phyloP scores from a whole-genome alignment of 108 stramenopile genomes.

The Cyclostephanos tholiformis region DNA sequence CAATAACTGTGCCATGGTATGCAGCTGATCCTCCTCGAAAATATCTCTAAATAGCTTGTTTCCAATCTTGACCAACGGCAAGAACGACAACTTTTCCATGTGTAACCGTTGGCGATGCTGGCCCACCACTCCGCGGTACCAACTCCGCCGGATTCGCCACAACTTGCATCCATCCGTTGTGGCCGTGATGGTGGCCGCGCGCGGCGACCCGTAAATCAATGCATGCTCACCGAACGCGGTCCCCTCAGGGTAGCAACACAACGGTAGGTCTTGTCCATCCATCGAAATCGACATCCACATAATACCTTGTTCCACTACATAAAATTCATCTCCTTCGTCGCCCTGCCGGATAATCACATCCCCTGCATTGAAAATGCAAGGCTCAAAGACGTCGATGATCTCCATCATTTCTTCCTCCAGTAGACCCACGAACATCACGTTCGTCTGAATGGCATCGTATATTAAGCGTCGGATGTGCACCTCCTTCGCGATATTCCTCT shows the following conservation, averaged over 20 bases:
- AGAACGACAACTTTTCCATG: conserved; percentile 36
- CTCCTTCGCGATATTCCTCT: conserved; percentile 50
- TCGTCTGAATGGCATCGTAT: conserved; percentile 58
- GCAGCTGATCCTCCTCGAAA: conserved; percentile 40
- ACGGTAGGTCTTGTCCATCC: conserved; percentile 19
- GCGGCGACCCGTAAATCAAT: conserved; percentile 77
- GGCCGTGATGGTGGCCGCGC: conserved; percentile 65
- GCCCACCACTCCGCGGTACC: conserved; percentile 52
- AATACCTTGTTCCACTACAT: conserved; percentile 70
- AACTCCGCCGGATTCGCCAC: conserved; percentile 56
- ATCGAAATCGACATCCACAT: conserved; percentile 26
- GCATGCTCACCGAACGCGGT: conserved; percentile 81
- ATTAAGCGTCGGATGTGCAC: conserved; percentile 57
- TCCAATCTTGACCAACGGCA: conserved; percentile 35
- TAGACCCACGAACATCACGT: conserved; percentile 64
- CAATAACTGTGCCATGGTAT: conserved; percentile 47
- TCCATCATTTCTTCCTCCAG: conserved; percentile 61
- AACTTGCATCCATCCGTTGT: conserved; percentile 50
- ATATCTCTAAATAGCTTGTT: conserved; percentile 30
- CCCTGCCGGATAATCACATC: conserved; percentile 73
- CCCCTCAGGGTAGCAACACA: conserved; percentile 21
- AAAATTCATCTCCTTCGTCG: conserved; percentile 81
- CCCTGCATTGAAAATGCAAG: conserved; percentile 23
- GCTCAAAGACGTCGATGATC: conserved; percentile 77
- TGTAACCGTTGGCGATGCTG: conserved; percentile 49